Conservation (phyloP, 257 asterid genomes). For the Cynanchum wilfordii region DNA sequence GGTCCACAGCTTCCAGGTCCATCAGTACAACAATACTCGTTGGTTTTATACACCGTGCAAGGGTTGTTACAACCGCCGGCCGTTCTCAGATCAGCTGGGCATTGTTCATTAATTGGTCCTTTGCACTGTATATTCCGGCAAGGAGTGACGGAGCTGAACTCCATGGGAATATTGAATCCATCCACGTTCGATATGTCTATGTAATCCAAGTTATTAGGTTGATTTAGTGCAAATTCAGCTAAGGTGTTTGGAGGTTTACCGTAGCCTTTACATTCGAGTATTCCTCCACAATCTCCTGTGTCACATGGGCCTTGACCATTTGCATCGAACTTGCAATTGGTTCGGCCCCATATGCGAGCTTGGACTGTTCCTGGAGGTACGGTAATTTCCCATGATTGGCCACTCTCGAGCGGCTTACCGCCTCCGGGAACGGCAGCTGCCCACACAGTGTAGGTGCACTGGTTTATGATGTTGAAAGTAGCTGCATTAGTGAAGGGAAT, state of each 20-base stretch:
- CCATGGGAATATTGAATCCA: slow-evolving; percentile 29
- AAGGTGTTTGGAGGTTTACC: slow-evolving; percentile 25
- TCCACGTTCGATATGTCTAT: slow-evolving; percentile 26
- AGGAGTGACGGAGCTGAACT: slow-evolving; percentile 11
- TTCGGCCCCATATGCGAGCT: slow-evolving; percentile 30
- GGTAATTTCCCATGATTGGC: slow-evolving; percentile 14
- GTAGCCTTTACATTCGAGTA: slow-evolving; percentile 18
- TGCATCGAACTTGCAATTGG: slow-evolving; percentile 21
- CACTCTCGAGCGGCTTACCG: slow-evolving; percentile 11
- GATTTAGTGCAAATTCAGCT: slow-evolving; percentile 29
- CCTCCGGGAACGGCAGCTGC: slow-evolving; percentile 28
- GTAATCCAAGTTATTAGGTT: slow-evolving; percentile 22
- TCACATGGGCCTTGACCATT: slow-evolving; percentile 23
- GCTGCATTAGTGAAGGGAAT: slow-evolving; percentile 23
- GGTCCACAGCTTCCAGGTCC: slow-evolving; percentile 46
- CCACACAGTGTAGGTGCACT: slow-evolving; percentile 28
- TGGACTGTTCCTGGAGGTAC: slow-evolving; percentile 21
- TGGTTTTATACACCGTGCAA: slow-evolving; percentile 20
- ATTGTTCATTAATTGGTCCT: slow-evolving; percentile 26
- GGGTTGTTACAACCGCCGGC: slow-evolving; percentile 45
- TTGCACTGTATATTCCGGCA: slow-evolving; percentile 29
- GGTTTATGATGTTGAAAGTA: slow-evolving; percentile 19
- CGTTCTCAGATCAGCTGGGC: slow-evolving; percentile 33
- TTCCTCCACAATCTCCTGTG: slow-evolving; percentile 24
- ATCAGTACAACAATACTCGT: slow-evolving; percentile 40